These are phyloP conservation scores for Tylopilus plumbeoviolaceoides DNA, from an alignment of 768 basidiomycete genomes.

Conservation along the genomic window DNA sequence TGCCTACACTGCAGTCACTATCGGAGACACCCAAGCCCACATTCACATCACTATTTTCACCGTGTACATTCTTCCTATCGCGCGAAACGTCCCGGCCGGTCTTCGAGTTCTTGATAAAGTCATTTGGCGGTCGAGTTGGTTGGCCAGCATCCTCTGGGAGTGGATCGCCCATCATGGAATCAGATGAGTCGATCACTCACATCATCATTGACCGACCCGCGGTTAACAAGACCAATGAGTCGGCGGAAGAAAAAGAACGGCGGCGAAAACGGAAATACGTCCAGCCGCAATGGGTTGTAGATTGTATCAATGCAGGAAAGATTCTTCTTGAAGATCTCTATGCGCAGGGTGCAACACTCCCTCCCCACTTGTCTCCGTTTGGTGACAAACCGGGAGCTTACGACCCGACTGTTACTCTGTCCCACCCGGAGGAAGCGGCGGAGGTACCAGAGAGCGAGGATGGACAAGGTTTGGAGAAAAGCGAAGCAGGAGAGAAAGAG, in stretches of 20 bases:
- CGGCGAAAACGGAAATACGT: conserved; percentile 76
- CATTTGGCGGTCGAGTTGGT: conserved; percentile 88
- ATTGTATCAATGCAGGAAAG: conserved; percentile 87
- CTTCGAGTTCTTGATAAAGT: conserved; percentile 91
- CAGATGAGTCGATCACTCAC: conserved; percentile 86
- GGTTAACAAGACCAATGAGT: conserved; percentile 44
- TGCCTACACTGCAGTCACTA: conserved; percentile 69
- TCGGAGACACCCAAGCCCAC: conserved; percentile 54
- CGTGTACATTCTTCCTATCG: conserved; percentile 90
- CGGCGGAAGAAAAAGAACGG: conserved; percentile 55
- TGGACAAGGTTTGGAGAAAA: conserved; percentile 21
- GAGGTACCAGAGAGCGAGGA: conserved; percentile 29
- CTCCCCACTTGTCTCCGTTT: conserved; percentile 96
- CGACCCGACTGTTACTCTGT: conserved; percentile 48
- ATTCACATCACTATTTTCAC: conserved; percentile 67
- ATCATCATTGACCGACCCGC: conserved; percentile 90
- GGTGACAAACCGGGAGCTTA: conserved; percentile 78
- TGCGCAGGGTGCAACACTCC: conserved; percentile 77
- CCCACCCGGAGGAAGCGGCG: conserved; percentile 19
- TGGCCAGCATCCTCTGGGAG: conserved; percentile 81
- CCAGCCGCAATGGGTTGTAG: conserved; percentile 97
- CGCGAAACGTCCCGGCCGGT: conserved; percentile 87
- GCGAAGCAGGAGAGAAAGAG: conserved; percentile 23
- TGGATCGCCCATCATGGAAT: conserved; percentile 76
- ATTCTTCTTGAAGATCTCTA: conserved; percentile 85